Evolutionary conservation across 768 basidiomycete species (phyloP), one percentile per base, ranked within the genome.

Genomic region (Macrocybe gigantea): DNA sequence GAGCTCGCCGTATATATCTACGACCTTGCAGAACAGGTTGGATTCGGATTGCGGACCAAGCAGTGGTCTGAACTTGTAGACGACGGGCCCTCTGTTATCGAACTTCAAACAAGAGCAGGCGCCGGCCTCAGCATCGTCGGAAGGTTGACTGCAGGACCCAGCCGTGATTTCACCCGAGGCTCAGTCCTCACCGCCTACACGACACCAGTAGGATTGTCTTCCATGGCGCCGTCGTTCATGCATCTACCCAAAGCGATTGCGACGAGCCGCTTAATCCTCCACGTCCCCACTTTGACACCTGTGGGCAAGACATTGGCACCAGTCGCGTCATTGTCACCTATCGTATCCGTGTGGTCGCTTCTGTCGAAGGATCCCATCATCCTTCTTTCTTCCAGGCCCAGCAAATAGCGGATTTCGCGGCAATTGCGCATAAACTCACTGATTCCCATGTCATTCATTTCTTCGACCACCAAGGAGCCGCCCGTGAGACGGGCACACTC

Each of bases 401-500:
- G 53, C 91, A 96, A 62, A 74, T 88, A 11, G 77, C 84, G 41
- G 86, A 91, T 57, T 78, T 92, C 47, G 79, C 93, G 2, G 58
- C 78, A 29, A 73, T 91, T 41, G 74, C 91, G n/a, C 93, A 93
- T 70, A 74, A 72, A 49, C 65, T 88, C 43, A 73, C 74, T 11
- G 62, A 68, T 13, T 76, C 69, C 37, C 90, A 95, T 64, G 82
- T 89, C 48, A 75, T 93, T 47, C 93, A 97, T 63, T 69, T 97
- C 37, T 93, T 98, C 60, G 93, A 98, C 64, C 89, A 95, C 56
- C 76, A 88, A 59, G 80, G 81, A 51, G 74, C 82, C 32, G 73
- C 83, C 33, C 83, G 95, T 22, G 93, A 98, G 66, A 68, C 79
- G 33, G 81, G 87, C 2, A 77, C 82, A 46, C 58, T 72, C 33